Evolutionary conservation across 768 basidiomycete species (phyloP).

Genomic region (Dentipellis sp.): DNA sequence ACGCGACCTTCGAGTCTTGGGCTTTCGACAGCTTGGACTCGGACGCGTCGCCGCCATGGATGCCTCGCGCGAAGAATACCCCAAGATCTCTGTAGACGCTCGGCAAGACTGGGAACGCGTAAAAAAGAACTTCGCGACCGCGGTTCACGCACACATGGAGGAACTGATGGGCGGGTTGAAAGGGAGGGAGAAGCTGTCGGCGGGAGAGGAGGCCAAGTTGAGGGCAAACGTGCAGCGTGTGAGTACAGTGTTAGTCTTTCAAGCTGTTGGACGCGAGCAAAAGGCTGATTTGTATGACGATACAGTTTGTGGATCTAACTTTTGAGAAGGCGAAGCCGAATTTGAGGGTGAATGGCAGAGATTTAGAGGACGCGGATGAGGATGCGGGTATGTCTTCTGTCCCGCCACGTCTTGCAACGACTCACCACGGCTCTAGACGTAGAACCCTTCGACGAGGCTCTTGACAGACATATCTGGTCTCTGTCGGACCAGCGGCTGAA

Average conservation of each 20-base stretch:
- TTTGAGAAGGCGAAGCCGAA: conserved; percentile 13
- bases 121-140: conserved; percentile 9
- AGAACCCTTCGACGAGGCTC: conserved; percentile 79
- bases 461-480: conserved; percentile 78
- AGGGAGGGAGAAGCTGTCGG: not conserved
- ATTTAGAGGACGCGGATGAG: conserved; percentile 10
- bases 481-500: conserved; percentile 64
- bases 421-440: conserved; percentile 30
- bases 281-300: not conserved
- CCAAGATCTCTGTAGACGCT: conserved; percentile 11
- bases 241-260: not conserved
- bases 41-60: conserved; percentile 3
- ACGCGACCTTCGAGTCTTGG: not conserved
- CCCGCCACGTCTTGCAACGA: not conserved
- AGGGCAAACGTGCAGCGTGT: conserved; percentile 8
- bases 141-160: conserved; percentile 6
- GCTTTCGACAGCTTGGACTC: not conserved
- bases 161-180: conserved; percentile 1
- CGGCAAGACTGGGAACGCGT: conserved; percentile 12
- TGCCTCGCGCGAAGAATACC: conserved; percentile 9
- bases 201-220: not conserved
- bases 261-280: not conserved
- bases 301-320: conserved; percentile 11
- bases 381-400: conserved; percentile 2
- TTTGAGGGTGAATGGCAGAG: conserved; percentile 13